Evolutionary conservation across 2,329 filamentous ascomycete species (phyloP).

Genomic region (Aspergillus arachidicola): DNA sequence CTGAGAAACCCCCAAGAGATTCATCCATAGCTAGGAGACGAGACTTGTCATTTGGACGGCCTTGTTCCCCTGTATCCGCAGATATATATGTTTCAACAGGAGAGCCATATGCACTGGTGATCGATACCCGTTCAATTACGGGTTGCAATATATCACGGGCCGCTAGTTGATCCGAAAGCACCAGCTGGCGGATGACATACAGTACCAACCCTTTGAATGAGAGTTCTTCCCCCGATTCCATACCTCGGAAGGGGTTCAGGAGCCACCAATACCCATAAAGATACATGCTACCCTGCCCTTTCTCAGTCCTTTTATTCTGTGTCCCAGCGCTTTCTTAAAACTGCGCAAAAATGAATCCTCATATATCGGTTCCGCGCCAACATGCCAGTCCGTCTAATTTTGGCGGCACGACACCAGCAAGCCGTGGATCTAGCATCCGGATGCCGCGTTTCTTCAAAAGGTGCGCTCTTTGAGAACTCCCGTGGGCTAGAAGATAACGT

Average conservation of each 20-base stretch:
- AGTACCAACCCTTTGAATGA: background rate
- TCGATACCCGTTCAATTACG: background rate
- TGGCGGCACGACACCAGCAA: constrained; percentile 52
- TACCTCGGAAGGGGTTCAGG: background rate
- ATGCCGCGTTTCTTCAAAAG: constrained; percentile 70
- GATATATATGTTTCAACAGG: too few species aligned
- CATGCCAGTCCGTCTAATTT: constrained; percentile 58
- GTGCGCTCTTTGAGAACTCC: constrained; percentile 28
- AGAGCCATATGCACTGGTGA: background rate
- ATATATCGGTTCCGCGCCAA: constrained; percentile 62
- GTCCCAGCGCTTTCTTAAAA: constrained; percentile 8
- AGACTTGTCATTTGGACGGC: too few species aligned
- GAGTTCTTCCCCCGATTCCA: background rate
- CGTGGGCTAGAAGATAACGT: background rate
- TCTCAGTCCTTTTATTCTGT: constrained; percentile 1
- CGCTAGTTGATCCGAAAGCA: background rate
- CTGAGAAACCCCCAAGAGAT: too few species aligned
- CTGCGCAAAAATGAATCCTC: constrained; percentile 56
- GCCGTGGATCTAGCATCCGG: constrained; percentile 56
- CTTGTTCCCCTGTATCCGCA: too few species aligned
- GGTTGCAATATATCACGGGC: background rate
- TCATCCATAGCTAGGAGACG: too few species aligned
- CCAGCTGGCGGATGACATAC: constrained; percentile 1
- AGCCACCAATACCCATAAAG: background rate
- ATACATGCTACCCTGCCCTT: constrained; percentile 12